Evolutionary conservation across 805 yeast genomes (phyloP).

Genomic region (Nakazawaea anatomiae): DNA sequence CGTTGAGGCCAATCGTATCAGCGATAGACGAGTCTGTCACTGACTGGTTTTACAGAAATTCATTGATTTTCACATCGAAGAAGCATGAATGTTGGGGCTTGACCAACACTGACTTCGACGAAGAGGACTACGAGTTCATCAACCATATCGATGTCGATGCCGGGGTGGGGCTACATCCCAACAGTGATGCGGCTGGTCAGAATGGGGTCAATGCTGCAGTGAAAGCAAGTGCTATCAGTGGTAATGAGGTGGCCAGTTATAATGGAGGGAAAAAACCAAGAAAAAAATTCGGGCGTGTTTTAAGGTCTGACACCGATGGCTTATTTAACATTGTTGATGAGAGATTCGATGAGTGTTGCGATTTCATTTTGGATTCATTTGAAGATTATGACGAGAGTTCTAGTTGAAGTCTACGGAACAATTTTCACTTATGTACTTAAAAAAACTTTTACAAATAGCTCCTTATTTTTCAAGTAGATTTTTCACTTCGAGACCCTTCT

Average conservation of each 20-base stretch:
- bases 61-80: slow-evolving; percentile 72
- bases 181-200: slow-evolving; percentile 11
- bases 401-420: not conserved
- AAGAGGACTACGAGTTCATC: slow-evolving; percentile 18
- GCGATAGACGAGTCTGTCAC: slow-evolving; percentile 83
- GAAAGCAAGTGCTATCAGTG: slow-evolving; percentile 15
- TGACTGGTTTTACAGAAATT: slow-evolving; percentile 88
- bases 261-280: slow-evolving; percentile 65
- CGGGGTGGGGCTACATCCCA: slow-evolving; percentile 19
- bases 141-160: slow-evolving; percentile 20
- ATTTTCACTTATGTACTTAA: no score
- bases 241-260: slow-evolving; percentile 11
- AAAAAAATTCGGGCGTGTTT: slow-evolving; percentile 85
- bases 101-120: slow-evolving; percentile 14
- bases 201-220: slow-evolving; percentile 12
- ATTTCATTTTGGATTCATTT: slow-evolving; percentile 73
- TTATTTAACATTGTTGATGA: slow-evolving; percentile 73
- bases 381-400: slow-evolving; percentile 54
- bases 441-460: no score
- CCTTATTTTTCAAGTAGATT: no score
- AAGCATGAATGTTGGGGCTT: slow-evolving; percentile 78
- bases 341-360: slow-evolving; percentile 79
- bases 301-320: slow-evolving; percentile 68
- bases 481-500: no score
- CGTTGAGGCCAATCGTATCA: slow-evolving; percentile 76